Percentiles rank a stretch among this genome's conserved stretches.
Conservation (phyloP, 2,329 filamentous ascomycete species). For the Colletotrichum spaethianum region DNA sequence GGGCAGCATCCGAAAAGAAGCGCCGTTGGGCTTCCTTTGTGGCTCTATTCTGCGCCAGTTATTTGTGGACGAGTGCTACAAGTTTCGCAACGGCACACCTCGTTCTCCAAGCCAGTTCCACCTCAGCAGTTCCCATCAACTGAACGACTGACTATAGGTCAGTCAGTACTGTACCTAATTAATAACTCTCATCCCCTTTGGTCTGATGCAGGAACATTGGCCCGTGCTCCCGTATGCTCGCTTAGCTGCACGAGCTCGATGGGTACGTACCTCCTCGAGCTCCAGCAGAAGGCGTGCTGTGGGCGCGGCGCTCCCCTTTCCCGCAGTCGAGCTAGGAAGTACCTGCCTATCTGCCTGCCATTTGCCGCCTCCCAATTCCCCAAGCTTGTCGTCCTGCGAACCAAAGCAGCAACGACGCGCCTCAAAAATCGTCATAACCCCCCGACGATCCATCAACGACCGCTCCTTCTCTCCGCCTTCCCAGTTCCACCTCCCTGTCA, state of each 20-base stretch:
- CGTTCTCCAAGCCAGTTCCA: background rate
- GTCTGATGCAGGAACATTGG: slow-evolving; percentile 24
- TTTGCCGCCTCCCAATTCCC: slow-evolving; percentile 4
- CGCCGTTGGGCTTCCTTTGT: background rate
- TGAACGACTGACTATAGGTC: too few species aligned
- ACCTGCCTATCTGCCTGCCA: background rate
- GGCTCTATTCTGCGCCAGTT: too few species aligned
- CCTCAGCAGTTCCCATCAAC: background rate
- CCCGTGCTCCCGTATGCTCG: slow-evolving; percentile 29
- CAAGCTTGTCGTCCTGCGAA: slow-evolving; percentile 40
- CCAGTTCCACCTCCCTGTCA: slow-evolving; percentile 22
- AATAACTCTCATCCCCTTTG: background rate
- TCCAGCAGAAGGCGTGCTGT: background rate
- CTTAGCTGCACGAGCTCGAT: slow-evolving; percentile 1
- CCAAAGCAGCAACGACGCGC: slow-evolving; percentile 39
- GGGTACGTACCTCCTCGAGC: slow-evolving; percentile 11
- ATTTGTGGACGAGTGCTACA: background rate
- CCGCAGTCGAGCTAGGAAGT: slow-evolving; percentile 1
- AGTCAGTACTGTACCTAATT: too few species aligned
- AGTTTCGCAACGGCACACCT: background rate
- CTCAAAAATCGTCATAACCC: slow-evolving; percentile 42
- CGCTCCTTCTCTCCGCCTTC: slow-evolving; percentile 24
- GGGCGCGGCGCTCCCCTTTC: slow-evolving; percentile 1
- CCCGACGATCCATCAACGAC: slow-evolving; percentile 33
- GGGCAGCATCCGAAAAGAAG: slow-evolving; percentile 1